Evolutionary conservation across 352 stramenopile species (phyloP), one percentile per base, ranked within the genome.

Genomic region (Phytophthora sp.): DNA sequence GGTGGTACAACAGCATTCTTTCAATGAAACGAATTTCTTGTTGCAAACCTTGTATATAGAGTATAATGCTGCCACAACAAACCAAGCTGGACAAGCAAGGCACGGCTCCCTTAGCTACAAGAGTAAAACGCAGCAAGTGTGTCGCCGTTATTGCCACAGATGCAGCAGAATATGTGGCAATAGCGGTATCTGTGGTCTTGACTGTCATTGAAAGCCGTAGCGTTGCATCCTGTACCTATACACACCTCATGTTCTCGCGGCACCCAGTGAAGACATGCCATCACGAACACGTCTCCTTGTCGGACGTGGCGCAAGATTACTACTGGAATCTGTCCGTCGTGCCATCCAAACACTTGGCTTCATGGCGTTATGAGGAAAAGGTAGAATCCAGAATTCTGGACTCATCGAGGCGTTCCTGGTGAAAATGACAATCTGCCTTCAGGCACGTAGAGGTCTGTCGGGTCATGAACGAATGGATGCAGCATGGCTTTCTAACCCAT

Each of bases 111-210:
- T n/a, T n/a, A n/a, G n/a, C n/a, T n/a, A n/a, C n/a, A 20, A 28
- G 26, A 32, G 9, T 63, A 10, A 9, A n/a, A n/a, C n/a, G n/a
- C n/a, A n/a, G n/a, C n/a, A 50, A 21, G 35, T n/a, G 18, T 41
- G 4, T 48, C 48, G 97, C 89, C 97, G 85, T 99, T 99, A 83
- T 99, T 99, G 31, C 98, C 98, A 49, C 98, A 96, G 77, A 99
- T 99, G 70, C 99, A 99, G 84, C 97, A 99, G 80, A n/a, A n/a
- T n/a, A n/a, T n/a, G n/a, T n/a, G n/a, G n/a, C n/a, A n/a, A n/a
- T n/a, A n/a, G n/a, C n/a, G n/a, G n/a, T n/a, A n/a, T n/a, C n/a
- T n/a, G n/a, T n/a, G n/a, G n/a, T n/a, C n/a, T n/a, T n/a, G n/a
- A n/a, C n/a, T n/a, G n/a, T n/a, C n/a, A n/a, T n/a, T n/a, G n/a